Evolutionary conservation across 2,329 filamentous ascomycete species (phyloP).

Genomic region (Colletotrichum lini): DNA sequence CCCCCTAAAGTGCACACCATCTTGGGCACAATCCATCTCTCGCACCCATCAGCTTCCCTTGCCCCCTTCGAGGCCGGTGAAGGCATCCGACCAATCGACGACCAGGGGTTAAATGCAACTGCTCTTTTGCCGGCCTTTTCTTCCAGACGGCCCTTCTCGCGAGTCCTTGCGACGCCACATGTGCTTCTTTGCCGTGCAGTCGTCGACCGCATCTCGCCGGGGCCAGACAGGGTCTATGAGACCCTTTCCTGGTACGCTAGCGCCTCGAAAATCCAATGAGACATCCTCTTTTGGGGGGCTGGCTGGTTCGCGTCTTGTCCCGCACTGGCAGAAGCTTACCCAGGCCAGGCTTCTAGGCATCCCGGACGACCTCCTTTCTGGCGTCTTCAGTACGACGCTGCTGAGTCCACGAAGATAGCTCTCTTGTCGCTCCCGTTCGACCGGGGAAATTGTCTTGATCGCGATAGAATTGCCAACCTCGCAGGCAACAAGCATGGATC

Average conservation of each 20-base stretch:
- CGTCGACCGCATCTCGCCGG: constrained; percentile 16
- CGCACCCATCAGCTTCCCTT: constrained; percentile 16
- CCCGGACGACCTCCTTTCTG: neutral
- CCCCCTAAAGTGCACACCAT: constrained; percentile 12
- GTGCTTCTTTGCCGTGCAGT: constrained; percentile 8
- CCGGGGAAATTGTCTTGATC: neutral
- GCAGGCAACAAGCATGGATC: neutral
- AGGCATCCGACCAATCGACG: constrained; percentile 28
- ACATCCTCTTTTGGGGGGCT: neutral
- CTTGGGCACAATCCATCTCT: constrained; percentile 16
- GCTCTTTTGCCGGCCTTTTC: constrained; percentile 47
- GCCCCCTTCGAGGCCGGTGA: neutral
- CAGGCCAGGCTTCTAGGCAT: constrained; percentile 7
- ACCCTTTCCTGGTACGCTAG: constrained; percentile 25
- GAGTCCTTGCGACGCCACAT: constrained; percentile 45
- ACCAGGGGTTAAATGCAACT: constrained; percentile 46
- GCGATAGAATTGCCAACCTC: neutral
- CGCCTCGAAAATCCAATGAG: constrained; percentile 1
- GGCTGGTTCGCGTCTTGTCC: constrained; percentile 8
- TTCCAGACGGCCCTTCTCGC: constrained; percentile 44
- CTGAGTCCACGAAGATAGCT: neutral
- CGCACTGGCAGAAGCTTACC: constrained; percentile 31
- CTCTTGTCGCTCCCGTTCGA: neutral
- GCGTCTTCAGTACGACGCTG: neutral
- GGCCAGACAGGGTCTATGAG: constrained; percentile 27